Percentiles rank a stretch among this genome's conserved stretches.
Conservation (phyloP, 495 filamentous ascomycete genomes). For the Penicillium argentinense region DNA sequence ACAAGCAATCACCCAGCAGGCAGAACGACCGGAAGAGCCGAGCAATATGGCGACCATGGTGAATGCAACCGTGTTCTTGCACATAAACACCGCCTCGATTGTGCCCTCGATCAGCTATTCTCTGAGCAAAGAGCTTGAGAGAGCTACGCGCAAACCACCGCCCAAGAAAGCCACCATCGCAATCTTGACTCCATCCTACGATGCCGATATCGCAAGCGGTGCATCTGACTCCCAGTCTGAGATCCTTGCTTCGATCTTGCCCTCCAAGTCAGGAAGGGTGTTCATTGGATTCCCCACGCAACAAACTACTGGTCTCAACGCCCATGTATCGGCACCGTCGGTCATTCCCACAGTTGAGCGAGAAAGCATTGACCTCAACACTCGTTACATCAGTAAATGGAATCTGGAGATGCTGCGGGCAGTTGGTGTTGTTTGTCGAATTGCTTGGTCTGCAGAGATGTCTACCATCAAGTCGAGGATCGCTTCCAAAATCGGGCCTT, state of each 20-base stretch:
- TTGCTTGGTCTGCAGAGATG: constrained; percentile 88
- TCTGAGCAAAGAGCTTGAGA: constrained; percentile 84
- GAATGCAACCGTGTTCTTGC: constrained; percentile 78
- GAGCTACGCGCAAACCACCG: constrained; percentile 95
- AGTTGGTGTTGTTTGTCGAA: constrained; percentile 83
- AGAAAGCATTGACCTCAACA: constrained; percentile 95
- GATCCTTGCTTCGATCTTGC: constrained; percentile 87
- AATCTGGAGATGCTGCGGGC: constrained; percentile 93
- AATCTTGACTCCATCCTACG: constrained; percentile 86
- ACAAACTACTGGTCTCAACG: constrained; percentile 90
- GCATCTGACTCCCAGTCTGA: constrained; percentile 61
- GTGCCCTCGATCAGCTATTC: constrained; percentile 62
- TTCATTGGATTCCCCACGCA: constrained; percentile 98
- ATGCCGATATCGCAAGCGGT: constrained; percentile 69
- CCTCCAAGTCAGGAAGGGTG: constrained; percentile 80
- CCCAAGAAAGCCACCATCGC: constrained; percentile 82
- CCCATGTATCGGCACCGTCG: constrained; percentile 97
- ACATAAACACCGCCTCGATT: constrained; percentile 82
- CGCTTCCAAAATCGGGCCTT: constrained; percentile 26
- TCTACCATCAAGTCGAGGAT: constrained; percentile 57
- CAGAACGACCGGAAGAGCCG: constrained; percentile 35
- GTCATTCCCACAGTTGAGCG: constrained; percentile 98
- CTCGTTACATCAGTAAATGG: constrained; percentile 89
- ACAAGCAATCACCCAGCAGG: constrained; percentile 21
- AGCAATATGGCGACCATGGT: constrained; percentile 64